Evolutionary conservation across 306 rosid genomes (phyloP).

Genomic region (Dalbergia oliveri): DNA sequence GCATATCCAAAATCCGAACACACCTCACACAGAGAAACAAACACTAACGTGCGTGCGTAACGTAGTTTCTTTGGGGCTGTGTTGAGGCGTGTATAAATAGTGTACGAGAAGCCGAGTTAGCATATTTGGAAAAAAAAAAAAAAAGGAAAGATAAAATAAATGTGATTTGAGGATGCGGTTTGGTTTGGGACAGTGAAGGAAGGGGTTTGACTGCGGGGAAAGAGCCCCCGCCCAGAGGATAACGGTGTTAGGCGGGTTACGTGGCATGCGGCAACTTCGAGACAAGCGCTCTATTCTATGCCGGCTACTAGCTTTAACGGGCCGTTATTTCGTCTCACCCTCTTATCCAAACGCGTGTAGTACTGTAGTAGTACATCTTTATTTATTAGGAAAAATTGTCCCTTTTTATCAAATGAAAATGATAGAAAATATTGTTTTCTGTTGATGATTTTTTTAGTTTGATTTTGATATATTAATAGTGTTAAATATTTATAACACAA

Average conservation of each 20-base stretch:
- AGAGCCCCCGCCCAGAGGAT: conserved; percentile 61
- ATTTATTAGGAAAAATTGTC: too few species aligned
- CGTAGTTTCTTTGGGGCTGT: background rate
- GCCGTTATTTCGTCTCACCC: conserved; percentile 48
- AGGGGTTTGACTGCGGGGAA: conserved; percentile 12
- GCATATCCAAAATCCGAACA: background rate
- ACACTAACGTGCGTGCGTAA: background rate
- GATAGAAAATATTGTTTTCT: too few species aligned
- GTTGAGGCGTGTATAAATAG: background rate
- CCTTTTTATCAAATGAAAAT: too few species aligned
- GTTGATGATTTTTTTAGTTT: too few species aligned
- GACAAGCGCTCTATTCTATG: conserved; percentile 53
- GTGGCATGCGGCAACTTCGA: conserved; percentile 65
- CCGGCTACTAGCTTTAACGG: conserved; percentile 59
- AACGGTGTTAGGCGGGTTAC: conserved; percentile 44
- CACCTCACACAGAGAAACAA: background rate
- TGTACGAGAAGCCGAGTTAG: background rate
- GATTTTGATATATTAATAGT: too few species aligned
- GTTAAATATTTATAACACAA: too few species aligned
- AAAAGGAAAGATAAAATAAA: background rate
- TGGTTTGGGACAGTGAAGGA: background rate
- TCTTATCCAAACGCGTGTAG: background rate
- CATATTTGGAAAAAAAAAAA: background rate
- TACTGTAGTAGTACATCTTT: background rate
- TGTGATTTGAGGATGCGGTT: too few species aligned